phyloP scores from a whole-genome alignment of 148 eudicot genomes.

The Amaranthus hypochondriacus region DNA sequence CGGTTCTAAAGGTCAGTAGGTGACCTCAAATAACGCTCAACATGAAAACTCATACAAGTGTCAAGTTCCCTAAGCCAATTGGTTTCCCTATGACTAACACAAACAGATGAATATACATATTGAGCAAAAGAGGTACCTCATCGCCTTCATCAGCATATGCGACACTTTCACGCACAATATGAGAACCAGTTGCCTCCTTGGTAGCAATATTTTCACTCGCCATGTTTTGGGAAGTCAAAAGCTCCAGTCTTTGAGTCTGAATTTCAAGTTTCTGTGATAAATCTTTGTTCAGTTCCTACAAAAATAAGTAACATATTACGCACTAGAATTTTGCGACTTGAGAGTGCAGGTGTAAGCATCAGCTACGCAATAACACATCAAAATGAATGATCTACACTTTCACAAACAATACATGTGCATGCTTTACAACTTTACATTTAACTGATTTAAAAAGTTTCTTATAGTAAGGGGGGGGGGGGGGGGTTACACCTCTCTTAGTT shows the following conservation, averaged over 20 bases:
- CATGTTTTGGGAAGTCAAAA: constrained; percentile 88
- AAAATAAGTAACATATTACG: constrained; percentile 5
- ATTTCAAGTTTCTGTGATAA: constrained; percentile 75
- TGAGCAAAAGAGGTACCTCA: constrained; percentile 48
- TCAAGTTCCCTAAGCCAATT: background rate
- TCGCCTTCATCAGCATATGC: constrained; percentile 98
- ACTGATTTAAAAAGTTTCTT: background rate
- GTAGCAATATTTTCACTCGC: constrained; percentile 41
- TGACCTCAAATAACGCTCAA: background rate
- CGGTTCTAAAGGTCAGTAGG: no score
- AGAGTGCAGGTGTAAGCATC: background rate
- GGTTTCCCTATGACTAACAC: background rate
- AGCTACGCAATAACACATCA: background rate
- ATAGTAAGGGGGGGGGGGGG: background rate
- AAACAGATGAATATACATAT: background rate
- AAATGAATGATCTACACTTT: background rate
- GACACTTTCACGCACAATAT: constrained; percentile 42
- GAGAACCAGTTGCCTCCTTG: constrained; percentile 42
- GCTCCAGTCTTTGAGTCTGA: constrained; percentile 95
- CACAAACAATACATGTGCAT: background rate
- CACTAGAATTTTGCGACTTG: background rate
- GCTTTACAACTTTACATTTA: background rate
- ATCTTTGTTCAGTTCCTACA: constrained; percentile 84
- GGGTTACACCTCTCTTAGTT: background rate
- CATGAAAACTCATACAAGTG: background rate